Evolutionary conservation across 441 rosid genomes (phyloP).

Genomic region (Arabidopsis hybrid): DNA sequence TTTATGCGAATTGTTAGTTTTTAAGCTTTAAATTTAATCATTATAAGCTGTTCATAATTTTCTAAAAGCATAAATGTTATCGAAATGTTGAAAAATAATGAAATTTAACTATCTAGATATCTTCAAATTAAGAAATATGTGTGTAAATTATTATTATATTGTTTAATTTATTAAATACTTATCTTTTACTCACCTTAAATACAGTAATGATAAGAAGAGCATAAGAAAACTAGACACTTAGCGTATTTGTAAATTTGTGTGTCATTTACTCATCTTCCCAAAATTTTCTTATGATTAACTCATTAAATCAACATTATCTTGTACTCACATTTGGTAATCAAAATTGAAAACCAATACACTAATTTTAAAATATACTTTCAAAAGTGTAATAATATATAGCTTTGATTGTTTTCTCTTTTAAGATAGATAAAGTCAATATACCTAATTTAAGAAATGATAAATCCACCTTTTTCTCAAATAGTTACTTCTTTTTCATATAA

Average conservation of each 20-base stretch:
- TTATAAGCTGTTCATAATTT: neutral
- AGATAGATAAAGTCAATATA: conserved; percentile 37
- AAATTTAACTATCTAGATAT: neutral
- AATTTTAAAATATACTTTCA: neutral
- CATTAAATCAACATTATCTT: neutral
- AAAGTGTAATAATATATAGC: neutral
- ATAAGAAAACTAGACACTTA: neutral
- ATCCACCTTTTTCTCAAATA: conserved; percentile 20
- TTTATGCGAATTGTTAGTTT: neutral
- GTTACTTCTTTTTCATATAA: neutral
- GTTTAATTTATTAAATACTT: neutral
- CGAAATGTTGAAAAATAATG: neutral
- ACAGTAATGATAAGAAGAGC: neutral
- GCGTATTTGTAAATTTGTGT: conserved; percentile 2
- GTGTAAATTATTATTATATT: neutral
- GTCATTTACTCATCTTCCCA: neutral
- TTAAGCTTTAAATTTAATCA: neutral
- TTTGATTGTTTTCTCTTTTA: conserved; percentile 29
- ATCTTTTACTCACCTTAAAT: conserved; percentile 2
- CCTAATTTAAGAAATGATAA: conserved; percentile 48
- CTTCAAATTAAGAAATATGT: neutral
- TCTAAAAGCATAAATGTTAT: neutral
- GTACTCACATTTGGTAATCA: neutral
- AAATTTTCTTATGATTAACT: neutral
- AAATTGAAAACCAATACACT: neutral